Base-by-base conservation (phyloP, 257 asterid species). In the Catharanthus roseus region DNA sequence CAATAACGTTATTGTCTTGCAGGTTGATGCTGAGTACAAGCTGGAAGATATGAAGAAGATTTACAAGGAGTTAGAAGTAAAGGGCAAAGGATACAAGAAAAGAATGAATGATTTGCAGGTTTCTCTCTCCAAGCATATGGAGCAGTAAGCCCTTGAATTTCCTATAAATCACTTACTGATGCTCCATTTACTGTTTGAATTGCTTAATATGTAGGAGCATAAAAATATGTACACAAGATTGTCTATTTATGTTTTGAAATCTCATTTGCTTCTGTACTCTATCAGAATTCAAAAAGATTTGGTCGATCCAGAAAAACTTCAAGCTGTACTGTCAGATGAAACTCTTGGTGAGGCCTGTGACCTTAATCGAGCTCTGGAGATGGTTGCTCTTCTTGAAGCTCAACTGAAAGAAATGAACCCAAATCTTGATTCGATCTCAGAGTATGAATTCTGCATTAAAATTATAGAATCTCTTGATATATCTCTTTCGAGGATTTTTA, bases 1-100 rank as follows among this genome's bases (percentile, higher is more conserved):
- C n/a, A 38, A 33, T 47, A 29, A 39, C 38, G 65, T 34, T 75
- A 39, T 78, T 73, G 24, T 70, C 33, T 38, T 67, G 73, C 88
- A 93, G 99, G 97, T 93, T 9, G 97, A 95, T 82, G 92, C 92
- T 71, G 99, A 91, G 38, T 95, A 86, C 90, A 95, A 91, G 92
- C 81, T 91, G 74, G 96, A 88, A 77, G 97, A 91, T 77, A 87
- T 85, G 88, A 89, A 84, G 83, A 91, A 88, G 82, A 86, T 80
- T 34, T 81, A 77, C 78, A 91, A 86, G 73, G 97, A 89, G 70
- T 70, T 88, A 77, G 97, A 88, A 80, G 49, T 69, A 1, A 89
- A 86, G 83, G 95, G 91, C 57, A 91, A 88, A 85, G 89, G 84
- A 68, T 95, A 85, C 81, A 87, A 83, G 86, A 95, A 85, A 85